Evolutionary conservation across 2,329 filamentous ascomycete species (phyloP), one percentile per base, ranked within the genome.

Genomic region (Penicillium polonicum): DNA sequence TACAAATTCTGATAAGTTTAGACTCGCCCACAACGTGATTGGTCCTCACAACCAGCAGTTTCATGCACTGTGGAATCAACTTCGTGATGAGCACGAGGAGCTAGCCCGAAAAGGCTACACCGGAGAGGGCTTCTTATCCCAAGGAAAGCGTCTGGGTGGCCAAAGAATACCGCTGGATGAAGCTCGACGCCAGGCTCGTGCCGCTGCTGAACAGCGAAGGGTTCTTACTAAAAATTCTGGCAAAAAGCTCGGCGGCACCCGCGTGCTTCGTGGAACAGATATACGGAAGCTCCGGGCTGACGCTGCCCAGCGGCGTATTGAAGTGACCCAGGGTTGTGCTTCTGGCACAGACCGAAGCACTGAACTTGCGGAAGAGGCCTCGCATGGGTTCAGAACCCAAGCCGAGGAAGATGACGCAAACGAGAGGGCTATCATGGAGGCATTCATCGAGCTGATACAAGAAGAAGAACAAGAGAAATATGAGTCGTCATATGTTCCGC

Each of bases 351-450:
- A 85, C 46, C 84, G 85, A 60, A 86, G 87, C 45, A 78, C 80
- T n/a, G 84, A 88, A 68, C 85, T 92, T 21, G 82, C 82, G 4
- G 82, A 86, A 46, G 83, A 90, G 38, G 88, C 88, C 38, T 85
- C 85, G 6, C 80, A 88, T 63, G 90, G 91, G 0, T 93, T 95
- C 77, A 84, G 83, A 59, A 97, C 92, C 0, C 85, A 90, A 68
- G 91, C 91, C 0, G 91, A 95, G 64, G 90, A 95, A 71, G 91
- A 96, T 55, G 88, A 92, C 65, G 92, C 91, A 4, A 95, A 96
- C 66, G 91, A 96, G 55, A 82, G 85, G 25, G 92, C 92, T 5
- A 96, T 96, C 60, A 86, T 91, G 52, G 86, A 92, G 68, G 92
- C 92, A 0, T 79, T 95, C 33, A 92, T 90, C 78, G 92, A 97